Evolutionary conservation across 352 stramenopile genomes (phyloP).

Genomic region (Phytophthora hybrid): DNA sequence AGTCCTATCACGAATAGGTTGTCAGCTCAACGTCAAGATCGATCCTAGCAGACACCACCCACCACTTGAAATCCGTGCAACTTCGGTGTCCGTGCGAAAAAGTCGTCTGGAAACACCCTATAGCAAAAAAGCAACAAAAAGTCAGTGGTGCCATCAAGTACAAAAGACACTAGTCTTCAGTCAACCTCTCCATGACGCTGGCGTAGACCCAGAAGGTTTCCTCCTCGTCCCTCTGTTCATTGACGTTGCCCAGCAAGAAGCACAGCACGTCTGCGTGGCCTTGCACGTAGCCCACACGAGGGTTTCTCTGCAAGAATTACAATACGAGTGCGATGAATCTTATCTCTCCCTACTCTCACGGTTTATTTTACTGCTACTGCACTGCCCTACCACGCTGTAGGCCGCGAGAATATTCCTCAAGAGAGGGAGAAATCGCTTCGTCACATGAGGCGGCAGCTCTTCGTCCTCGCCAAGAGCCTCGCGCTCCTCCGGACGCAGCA

Average conservation of each 20-base stretch:
- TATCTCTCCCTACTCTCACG: not conserved
- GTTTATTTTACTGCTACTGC: not conserved
- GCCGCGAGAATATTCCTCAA: constrained; percentile 68
- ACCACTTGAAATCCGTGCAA: constrained; percentile 83
- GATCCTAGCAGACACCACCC: not conserved
- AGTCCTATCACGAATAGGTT: constrained; percentile 46
- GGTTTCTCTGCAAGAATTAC: constrained; percentile 51
- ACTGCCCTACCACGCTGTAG: constrained; percentile 58
- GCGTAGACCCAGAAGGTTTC: constrained; percentile 84
- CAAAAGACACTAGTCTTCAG: not conserved
- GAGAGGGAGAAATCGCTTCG: constrained; percentile 41
- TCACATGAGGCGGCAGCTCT: constrained; percentile 32
- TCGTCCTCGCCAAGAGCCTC: constrained; percentile 22
- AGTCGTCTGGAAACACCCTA: constrained; percentile 78
- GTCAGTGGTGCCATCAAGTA: not conserved
- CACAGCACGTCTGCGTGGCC: constrained; percentile 78
- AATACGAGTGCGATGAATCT: not conserved
- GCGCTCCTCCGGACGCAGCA: constrained; percentile 40
- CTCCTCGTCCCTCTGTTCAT: constrained; percentile 47
- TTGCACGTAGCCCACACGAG: constrained; percentile 79
- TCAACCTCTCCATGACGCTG: constrained; percentile 67
- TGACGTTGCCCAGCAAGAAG: constrained; percentile 67
- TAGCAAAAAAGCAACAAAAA: not conserved
- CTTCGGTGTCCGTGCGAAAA: constrained; percentile 72
- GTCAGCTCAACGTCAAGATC: constrained; percentile 2